phyloP scores from a whole-genome alignment of 768 basidiomycete genomes.

The Mycena maculata region DNA sequence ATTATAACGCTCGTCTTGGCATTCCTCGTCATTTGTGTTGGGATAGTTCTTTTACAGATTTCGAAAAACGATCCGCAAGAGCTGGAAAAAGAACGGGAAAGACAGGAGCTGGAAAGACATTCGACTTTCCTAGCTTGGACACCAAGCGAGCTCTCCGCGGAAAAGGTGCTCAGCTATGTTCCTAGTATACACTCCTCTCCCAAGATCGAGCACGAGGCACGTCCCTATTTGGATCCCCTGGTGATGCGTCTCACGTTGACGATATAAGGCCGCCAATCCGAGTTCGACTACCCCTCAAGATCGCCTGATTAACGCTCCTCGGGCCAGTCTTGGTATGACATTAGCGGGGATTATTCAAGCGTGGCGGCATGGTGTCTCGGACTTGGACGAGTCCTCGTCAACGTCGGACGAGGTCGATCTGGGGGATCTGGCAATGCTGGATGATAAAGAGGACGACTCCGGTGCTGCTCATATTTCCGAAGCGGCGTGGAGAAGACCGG shows the following conservation, averaged over 20 bases:
- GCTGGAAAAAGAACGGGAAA: no score
- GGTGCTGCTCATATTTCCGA: background rate
- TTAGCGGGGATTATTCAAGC: conserved; percentile 10
- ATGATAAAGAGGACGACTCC: background rate
- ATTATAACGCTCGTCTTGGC: conserved; percentile 94
- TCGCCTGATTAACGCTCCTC: background rate
- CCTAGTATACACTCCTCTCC: background rate
- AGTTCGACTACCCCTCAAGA: background rate
- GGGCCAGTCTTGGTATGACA: conserved; percentile 1
- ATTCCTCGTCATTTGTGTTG: conserved; percentile 91
- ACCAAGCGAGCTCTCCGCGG: background rate
- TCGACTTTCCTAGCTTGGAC: conserved; percentile 10
- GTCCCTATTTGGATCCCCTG: background rate
- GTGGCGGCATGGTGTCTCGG: background rate
- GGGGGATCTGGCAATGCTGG: background rate
- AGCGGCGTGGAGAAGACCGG: background rate
- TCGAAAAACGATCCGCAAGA: conserved; percentile 86
- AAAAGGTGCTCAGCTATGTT: background rate
- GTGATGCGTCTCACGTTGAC: no score
- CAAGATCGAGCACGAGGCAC: background rate
- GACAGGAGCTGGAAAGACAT: background rate
- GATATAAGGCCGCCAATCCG: background rate
- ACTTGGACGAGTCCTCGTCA: background rate
- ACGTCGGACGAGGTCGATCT: conserved; percentile 2
- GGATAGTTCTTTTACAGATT: conserved; percentile 94